Evolutionary conservation across 768 basidiomycete genomes (phyloP).

Genomic region (Phanerochaete sordida): DNA sequence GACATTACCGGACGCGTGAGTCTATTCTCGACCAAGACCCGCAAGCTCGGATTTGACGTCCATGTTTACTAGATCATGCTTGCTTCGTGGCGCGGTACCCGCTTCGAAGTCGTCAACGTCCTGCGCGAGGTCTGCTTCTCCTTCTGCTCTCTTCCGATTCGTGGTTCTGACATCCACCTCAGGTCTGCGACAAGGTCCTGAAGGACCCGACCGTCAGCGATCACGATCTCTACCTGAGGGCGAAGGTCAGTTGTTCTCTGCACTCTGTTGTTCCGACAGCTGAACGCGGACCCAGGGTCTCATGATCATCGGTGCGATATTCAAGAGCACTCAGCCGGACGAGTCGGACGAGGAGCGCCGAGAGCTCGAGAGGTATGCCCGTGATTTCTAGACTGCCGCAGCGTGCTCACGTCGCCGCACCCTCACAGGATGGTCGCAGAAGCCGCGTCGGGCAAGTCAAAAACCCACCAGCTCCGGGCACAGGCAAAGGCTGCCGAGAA

Average conservation of each 20-base stretch:
- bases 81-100: constrained; percentile 96
- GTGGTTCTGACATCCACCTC: neutral
- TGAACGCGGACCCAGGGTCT: constrained; percentile 51
- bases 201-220: constrained; percentile 77
- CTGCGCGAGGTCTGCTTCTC: constrained; percentile 54
- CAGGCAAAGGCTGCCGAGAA: constrained; percentile 12
- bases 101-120: constrained; percentile 91
- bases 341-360: constrained; percentile 92
- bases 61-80: constrained; percentile 66
- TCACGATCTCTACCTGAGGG: constrained; percentile 68
- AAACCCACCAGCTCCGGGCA: constrained; percentile 39
- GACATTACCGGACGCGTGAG: constrained; percentile 88
- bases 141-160: neutral
- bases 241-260: constrained; percentile 54
- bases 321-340: constrained; percentile 82
- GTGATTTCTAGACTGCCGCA: neutral
- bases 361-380: constrained; percentile 81
- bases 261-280: neutral
- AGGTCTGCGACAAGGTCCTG: constrained; percentile 63
- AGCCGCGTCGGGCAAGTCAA: constrained; percentile 71
- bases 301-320: constrained; percentile 85
- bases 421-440: constrained; percentile 75
- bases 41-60: neutral
- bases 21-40: neutral
- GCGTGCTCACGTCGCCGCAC: neutral